phyloP scores from a whole-genome alignment of 371 early-diverging fungal genomes.

The Mortierella sp. region DNA sequence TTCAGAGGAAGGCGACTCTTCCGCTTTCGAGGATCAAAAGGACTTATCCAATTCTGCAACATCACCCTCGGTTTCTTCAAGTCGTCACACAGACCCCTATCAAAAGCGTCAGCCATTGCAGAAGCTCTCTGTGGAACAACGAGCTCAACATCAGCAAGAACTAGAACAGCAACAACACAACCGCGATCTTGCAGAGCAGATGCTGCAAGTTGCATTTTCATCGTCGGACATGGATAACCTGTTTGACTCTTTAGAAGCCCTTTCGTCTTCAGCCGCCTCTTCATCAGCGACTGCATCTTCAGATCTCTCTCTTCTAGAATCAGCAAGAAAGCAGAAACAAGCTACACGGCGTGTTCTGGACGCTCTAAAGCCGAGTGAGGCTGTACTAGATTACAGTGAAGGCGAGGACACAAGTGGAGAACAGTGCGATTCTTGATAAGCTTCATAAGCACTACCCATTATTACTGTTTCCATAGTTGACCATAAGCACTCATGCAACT shows the following conservation, averaged over 20 bases:
- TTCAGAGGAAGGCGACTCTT: background rate
- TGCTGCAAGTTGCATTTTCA: constrained; percentile 39
- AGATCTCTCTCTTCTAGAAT: background rate
- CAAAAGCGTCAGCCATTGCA: constrained; percentile 3
- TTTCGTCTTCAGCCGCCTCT: constrained; percentile 6
- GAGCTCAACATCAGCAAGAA: constrained; percentile 32
- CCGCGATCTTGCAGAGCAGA: constrained; percentile 46
- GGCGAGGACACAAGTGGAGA: background rate
- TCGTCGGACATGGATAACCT: constrained; percentile 24
- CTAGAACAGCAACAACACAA: constrained; percentile 42
- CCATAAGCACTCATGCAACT: too few relatives aligned
- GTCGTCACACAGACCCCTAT: background rate
- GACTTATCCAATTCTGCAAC: background rate
- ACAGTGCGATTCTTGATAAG: background rate
- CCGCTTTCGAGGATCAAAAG: background rate
- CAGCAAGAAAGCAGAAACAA: constrained; percentile 3
- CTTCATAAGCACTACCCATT: background rate
- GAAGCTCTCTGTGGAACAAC: constrained; percentile 18
- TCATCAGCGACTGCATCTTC: background rate
- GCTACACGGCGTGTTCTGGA: constrained; percentile 3
- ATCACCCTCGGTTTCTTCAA: background rate
- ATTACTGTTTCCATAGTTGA: too few relatives aligned
- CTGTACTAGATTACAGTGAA: background rate
- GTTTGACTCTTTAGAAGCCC: constrained; percentile 10
- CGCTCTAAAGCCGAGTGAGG: background rate